Base-by-base conservation (phyloP, 805 yeast genomes). In the Pichia scutulata region DNA sequence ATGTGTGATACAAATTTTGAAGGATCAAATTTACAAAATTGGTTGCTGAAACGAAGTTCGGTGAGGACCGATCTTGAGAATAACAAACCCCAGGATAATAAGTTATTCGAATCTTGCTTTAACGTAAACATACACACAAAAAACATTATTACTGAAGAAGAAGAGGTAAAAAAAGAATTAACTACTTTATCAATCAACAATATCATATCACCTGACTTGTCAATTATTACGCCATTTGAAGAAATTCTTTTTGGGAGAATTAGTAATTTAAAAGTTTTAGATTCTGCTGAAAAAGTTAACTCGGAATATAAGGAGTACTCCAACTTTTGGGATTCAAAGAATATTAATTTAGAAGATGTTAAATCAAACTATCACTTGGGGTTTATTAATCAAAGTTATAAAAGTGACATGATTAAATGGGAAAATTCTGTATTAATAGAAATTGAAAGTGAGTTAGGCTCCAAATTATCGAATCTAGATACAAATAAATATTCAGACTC, bases 221-320 rank as follows among this genome's bases (percentile, higher is more conserved):
- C 52, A 21, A 36, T 21, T 12, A 16, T 47, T 10, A 51, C 57
- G 13, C 43, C 33, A 12, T 54, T 51, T 51, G 57, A 54, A 43
- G n/a, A 10, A 24, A 4, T 13, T 10, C 8, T 54, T 2, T 44
- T 49, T 18, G 12, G 44, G 7, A 47, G 48, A 21, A 13, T 54
- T 19, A 19, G 44, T 21, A 39, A 40, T 1, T 21, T 51, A 22
- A 41, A 23, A 28, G 24, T 51, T 13, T 25, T 51, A 5, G 45
- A 51, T 40, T 23, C 53, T 2, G 7, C n/a, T 10, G 39, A 46
- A 3, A 50, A 50, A 30, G 18, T 46, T 1, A 21, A 13, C 7
- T 19, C 4, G 6, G 52, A 50, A 25, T 33, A 42, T 25, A 18
- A 39, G 0, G 12, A 24, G 3, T 50, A 43, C 33, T 6, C 25